Evolutionary conservation across 352 stramenopile genomes (phyloP).

Genomic region (Sclerospora graminicola): DNA sequence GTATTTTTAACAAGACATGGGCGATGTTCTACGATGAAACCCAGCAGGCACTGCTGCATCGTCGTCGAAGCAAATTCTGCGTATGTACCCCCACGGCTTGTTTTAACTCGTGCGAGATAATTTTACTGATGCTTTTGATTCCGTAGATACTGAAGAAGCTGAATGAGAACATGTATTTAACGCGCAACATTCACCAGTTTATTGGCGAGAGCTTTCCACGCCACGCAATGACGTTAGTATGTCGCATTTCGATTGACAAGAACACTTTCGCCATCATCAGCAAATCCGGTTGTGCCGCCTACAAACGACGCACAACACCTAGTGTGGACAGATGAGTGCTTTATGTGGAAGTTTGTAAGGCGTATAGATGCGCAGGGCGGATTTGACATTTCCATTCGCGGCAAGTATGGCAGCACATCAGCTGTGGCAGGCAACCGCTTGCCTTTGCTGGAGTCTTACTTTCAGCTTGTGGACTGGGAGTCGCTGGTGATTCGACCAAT

Average conservation of each 20-base stretch:
- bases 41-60: constrained; percentile 61
- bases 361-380: constrained; percentile 39
- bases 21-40: constrained; percentile 61
- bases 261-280: constrained; percentile 75
- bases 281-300: constrained; percentile 69
- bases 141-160: constrained; percentile 73
- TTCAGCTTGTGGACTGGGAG: constrained; percentile 79
- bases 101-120: not conserved
- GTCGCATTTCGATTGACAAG: constrained; percentile 72
- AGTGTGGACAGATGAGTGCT: constrained; percentile 84
- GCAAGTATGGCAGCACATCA: constrained; percentile 77
- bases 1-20: constrained; percentile 76
- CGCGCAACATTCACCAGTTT: constrained; percentile 82
- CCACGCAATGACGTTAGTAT: constrained; percentile 76
- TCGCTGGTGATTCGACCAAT: constrained; percentile 71
- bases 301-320: constrained; percentile 77
- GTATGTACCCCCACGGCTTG: constrained; percentile 36
- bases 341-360: constrained; percentile 74
- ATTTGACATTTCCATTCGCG: constrained; percentile 66
- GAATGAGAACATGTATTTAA: constrained; percentile 80
- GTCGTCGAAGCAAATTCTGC: constrained; percentile 72
- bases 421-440: constrained; percentile 73
- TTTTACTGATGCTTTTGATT: constrained; percentile 2
- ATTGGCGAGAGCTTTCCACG: constrained; percentile 79
- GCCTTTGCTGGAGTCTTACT: constrained; percentile 79